phyloP scores from a whole-genome alignment of 495 filamentous ascomycete genomes.

The Rusavskia elegans region DNA sequence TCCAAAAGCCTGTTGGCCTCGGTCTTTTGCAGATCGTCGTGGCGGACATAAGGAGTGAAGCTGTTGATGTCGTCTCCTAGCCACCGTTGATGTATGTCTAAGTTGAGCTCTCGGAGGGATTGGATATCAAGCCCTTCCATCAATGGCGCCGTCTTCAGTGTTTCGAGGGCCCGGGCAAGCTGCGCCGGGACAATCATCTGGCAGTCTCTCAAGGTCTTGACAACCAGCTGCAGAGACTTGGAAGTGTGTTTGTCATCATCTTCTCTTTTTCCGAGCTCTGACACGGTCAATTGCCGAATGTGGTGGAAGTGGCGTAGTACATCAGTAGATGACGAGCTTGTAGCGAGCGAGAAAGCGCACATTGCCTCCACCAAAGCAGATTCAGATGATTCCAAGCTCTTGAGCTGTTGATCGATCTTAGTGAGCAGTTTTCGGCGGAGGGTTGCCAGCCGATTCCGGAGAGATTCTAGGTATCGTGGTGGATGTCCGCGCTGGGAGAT shows the following conservation, averaged over 20 bases:
- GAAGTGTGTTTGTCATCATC: conserved; percentile 31
- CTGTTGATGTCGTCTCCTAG: conserved; percentile 68
- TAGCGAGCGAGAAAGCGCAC: conserved; percentile 68
- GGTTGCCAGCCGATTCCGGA: conserved; percentile 43
- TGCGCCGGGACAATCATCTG: conserved; percentile 56
- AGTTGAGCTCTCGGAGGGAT: conserved; percentile 48
- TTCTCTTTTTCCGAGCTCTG: conserved; percentile 32
- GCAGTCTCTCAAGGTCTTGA: conserved; percentile 60
- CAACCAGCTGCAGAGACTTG: conserved; percentile 52
- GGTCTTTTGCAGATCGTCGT: conserved; percentile 56
- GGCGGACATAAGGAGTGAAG: conserved; percentile 79
- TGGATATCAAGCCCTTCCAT: conserved; percentile 52
- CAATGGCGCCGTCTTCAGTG: conserved; percentile 52
- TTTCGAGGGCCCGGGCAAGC: conserved; percentile 51
- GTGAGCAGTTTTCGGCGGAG: conserved; percentile 44
- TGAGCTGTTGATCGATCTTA: conserved; percentile 52
- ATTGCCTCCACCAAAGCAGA: conserved; percentile 52
- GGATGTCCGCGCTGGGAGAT: conserved; percentile 35
- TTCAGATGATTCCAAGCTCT: conserved; percentile 28
- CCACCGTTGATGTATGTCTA: conserved; percentile 75
- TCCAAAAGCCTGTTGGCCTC: conserved; percentile 50
- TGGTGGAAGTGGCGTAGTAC: conserved; percentile 68
- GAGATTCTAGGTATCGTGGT: conserved; percentile 40
- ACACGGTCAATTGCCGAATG: conserved; percentile 51
- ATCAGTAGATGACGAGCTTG: conserved; percentile 67